These are phyloP conservation scores for Mycena latifolia DNA, from an alignment of 768 basidiomycete species.

Conservation along the genomic window DNA sequence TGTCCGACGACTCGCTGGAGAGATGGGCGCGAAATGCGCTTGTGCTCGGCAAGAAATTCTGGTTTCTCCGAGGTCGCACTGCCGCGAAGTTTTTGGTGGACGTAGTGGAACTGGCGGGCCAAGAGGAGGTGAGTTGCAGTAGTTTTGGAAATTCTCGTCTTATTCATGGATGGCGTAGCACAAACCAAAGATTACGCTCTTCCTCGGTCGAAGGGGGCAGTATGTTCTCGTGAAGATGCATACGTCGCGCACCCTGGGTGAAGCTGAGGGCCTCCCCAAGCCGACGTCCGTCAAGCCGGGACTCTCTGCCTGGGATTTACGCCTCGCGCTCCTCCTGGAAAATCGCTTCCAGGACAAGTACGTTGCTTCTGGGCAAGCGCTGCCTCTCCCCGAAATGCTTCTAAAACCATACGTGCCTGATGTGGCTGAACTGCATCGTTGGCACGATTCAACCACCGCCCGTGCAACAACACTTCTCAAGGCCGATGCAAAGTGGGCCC, in stretches of 20 bases:
- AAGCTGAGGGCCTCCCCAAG: background rate
- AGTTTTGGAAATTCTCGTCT: background rate
- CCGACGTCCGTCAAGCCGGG: constrained; percentile 14
- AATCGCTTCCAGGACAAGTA: constrained; percentile 17
- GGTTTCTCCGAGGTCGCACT: constrained; percentile 11
- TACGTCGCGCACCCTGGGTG: constrained; percentile 14
- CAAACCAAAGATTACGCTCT: constrained; percentile 22
- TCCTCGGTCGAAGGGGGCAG: constrained; percentile 4
- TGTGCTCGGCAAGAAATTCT: constrained; percentile 35
- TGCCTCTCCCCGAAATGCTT: constrained; percentile 12
- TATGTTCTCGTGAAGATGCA: constrained; percentile 26
- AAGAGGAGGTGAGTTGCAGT: constrained; percentile 21
- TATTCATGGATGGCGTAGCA: constrained; percentile 2
- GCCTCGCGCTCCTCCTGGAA: constrained; percentile 29
- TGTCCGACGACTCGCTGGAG: constrained; percentile 13
- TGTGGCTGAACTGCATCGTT: background rate
- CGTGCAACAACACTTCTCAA: background rate
- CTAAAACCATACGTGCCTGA: constrained; percentile 6
- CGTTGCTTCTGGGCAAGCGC: constrained; percentile 9
- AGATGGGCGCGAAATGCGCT: constrained; percentile 9
- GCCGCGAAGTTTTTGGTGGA: constrained; percentile 20
- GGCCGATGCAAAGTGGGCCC: constrained; percentile 9
- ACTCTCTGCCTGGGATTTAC: constrained; percentile 19
- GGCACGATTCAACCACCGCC: background rate
- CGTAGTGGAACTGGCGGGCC: constrained; percentile 11